A percentile compares a stretch with the other conserved stretches of the same genome.
phyloP scores from a whole-genome alignment of 1,284 basidiomycete genomes.

The Ganoderma lingzhi region DNA sequence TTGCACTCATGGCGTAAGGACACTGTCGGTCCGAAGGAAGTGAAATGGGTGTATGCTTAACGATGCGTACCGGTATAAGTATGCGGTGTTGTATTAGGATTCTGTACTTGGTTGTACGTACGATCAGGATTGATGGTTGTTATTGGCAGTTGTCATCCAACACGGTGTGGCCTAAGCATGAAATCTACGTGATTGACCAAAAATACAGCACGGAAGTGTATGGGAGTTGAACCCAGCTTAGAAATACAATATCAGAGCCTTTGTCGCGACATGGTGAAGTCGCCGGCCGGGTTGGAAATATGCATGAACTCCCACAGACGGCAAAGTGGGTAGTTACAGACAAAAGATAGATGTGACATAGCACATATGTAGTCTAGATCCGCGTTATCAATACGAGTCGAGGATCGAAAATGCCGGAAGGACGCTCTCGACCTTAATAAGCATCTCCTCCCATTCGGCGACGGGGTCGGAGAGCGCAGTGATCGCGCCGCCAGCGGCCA shows the following conservation, averaged over 20 bases:
- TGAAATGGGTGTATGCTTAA: not conserved
- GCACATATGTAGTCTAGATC: not conserved
- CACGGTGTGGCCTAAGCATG: not conserved
- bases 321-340: slow-evolving; percentile 5
- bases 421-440: slow-evolving; percentile 82
- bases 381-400: slow-evolving; percentile 7
- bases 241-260: slow-evolving; percentile 23
- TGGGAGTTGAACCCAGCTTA: slow-evolving; percentile 31
- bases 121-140: not conserved
- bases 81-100: not conserved
- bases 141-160: not conserved
- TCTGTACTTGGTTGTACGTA: slow-evolving; percentile 3
- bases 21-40: not conserved
- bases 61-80: not conserved
- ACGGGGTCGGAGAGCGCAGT: slow-evolving; percentile 90
- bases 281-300: not conserved
- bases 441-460: slow-evolving; percentile 95
- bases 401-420: slow-evolving; percentile 59
- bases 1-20: slow-evolving; percentile 70
- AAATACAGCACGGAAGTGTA: slow-evolving; percentile 18
- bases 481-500: slow-evolving; percentile 96
- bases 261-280: slow-evolving; percentile 26
- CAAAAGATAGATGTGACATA: not conserved
- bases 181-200: not conserved
- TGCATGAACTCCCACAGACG: not conserved